Evolutionary conservation across 2,329 filamentous ascomycete genomes (phyloP), one percentile per base, ranked within the genome.

Genomic region (Aschersonia sp.): DNA sequence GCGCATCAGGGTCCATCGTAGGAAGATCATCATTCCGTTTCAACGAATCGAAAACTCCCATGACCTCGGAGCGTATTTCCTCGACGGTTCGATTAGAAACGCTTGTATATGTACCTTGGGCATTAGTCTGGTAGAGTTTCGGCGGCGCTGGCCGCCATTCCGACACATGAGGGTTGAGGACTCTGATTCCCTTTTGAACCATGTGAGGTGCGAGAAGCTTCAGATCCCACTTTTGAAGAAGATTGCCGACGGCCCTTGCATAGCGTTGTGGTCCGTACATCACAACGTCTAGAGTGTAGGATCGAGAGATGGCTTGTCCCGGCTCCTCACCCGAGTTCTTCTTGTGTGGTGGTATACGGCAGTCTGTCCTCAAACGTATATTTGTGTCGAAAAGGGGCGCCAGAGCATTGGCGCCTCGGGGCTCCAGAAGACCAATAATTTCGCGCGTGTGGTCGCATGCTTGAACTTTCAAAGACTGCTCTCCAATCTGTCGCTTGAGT

Each of bases 1-100:
- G 63, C 2, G 66, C 53, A 47, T 78, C 72, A 0, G 86, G 75
- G 4, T 90, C 80, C 67, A 83, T 79, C 53, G 82, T 76, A 0
- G 85, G 84, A 6, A 97, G 68, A 50, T 87, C 79, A 48, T 94
- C 84, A 8, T 75, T 80, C 56, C 81, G 81, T 30, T 81, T 77
- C 40, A 96, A 76, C 6, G 82, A 83, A 65, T 96, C 88, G 57
- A 98, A 95, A 60, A 97, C 86, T 42, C 79, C 81, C 62, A 87
- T 77, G 29, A 95, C 84, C 49, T 95, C 88, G 52, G 79, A 81
- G 8, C 84, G 83, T 50, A 95, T 83, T 63, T 97, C 88, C 56
- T 97, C 90, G 0, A 82, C 80, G 0, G 86, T 90, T 33, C 87
- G 77, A 44, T 60, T 64, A 39, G 65, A 62, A 3, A 65, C 51